Conservation (phyloP, 1,284 basidiomycete genomes). For the Microbotryum intermedium region DNA sequence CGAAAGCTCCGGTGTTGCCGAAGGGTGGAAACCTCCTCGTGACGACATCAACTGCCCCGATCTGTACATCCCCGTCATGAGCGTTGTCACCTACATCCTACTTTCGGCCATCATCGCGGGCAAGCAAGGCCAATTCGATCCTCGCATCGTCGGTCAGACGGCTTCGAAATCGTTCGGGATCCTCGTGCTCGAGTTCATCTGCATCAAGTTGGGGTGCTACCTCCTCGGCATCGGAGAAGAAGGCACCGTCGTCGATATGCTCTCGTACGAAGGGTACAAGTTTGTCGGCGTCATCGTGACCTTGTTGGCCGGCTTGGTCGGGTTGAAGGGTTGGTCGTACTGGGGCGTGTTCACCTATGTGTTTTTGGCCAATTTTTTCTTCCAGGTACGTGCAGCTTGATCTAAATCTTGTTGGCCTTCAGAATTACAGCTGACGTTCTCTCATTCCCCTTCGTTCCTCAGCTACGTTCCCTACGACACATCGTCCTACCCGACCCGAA, state of each 20-base stretch:
- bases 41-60: conserved; percentile 96
- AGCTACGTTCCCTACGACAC: conserved; percentile 85
- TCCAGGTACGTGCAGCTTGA: conserved; percentile 59
- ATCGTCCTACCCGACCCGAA: conserved; percentile 71
- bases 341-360: conserved; percentile 69
- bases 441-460: neutral
- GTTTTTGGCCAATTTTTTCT: conserved; percentile 84
- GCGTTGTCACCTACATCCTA: conserved; percentile 90
- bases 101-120: conserved; percentile 70
- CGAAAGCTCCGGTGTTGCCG: conserved; percentile 50
- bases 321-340: conserved; percentile 56
- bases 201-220: conserved; percentile 85
- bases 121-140: conserved; percentile 73
- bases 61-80: conserved; percentile 96
- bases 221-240: conserved; percentile 73
- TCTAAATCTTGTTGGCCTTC: neutral
- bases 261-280: conserved; percentile 86
- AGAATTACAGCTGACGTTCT: neutral
- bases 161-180: conserved; percentile 68
- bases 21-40: conserved; percentile 73
- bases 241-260: conserved; percentile 53
- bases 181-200: conserved; percentile 72
- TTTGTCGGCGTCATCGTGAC: conserved; percentile 82
- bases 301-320: conserved; percentile 54
- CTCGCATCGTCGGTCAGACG: conserved; percentile 77